Evolutionary conservation across 2,329 filamentous ascomycete genomes (phyloP).

Genomic region (Venturia carpophila): DNA sequence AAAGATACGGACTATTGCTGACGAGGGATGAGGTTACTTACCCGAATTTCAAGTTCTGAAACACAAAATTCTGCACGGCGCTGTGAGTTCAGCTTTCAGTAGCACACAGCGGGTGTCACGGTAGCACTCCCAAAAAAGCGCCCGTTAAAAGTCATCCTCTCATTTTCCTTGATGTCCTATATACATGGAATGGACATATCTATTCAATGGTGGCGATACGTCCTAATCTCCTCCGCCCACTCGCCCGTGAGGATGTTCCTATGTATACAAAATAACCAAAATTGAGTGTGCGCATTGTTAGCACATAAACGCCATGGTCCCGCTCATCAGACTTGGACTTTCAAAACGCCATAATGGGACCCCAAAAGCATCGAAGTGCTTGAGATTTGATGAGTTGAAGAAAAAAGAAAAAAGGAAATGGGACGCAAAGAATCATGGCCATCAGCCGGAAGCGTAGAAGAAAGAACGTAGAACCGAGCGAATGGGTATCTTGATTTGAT

Average conservation of each 20-base stretch:
- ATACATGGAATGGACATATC: neutral
- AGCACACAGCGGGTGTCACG: neutral
- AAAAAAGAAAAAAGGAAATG: neutral
- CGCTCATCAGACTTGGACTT: neutral
- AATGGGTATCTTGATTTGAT: slow-evolving; percentile 5
- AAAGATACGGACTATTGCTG: too few relatives aligned
- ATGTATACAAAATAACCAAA: neutral
- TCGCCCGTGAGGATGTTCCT: neutral
- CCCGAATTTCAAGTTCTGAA: too few relatives aligned
- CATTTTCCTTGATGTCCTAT: neutral
- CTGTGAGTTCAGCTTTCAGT: neutral
- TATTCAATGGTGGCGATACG: neutral
- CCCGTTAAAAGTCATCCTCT: neutral
- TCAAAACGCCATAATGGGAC: neutral
- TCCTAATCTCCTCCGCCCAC: neutral
- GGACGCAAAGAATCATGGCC: neutral
- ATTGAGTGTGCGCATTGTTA: neutral
- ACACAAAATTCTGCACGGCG: neutral
- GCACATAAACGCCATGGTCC: slow-evolving; percentile 1
- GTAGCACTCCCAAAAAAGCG: slow-evolving; percentile 2
- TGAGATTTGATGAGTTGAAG: neutral
- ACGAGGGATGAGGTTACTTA: neutral
- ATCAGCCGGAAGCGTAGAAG: neutral
- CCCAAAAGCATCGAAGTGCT: neutral
- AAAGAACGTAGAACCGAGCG: neutral